Base-by-base conservation (phyloP, 2,329 filamentous ascomycete species). In the Sphaerulina musiva region DNA sequence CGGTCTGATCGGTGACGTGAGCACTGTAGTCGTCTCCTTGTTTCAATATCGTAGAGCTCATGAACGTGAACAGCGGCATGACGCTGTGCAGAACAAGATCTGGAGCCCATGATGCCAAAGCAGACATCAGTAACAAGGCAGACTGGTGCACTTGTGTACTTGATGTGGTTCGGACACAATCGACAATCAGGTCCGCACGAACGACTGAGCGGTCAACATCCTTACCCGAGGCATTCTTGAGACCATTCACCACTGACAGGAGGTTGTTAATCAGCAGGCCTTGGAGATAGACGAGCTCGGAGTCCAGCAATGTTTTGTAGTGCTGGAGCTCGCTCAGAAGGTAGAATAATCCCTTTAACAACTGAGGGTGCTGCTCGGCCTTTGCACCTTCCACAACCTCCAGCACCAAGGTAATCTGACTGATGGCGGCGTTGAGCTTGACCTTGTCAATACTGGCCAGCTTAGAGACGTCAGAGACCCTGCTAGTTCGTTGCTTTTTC, bases 51-150 rank as follows among this genome's bases (percentile, higher is more conserved):
- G 89, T 95, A 42, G 86, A 87, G 41, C 92, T 90, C 85, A 97
- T 96, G 69, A 97, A 96, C 0, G 93, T 97, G 73, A 98, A 98
- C 49, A 98, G 92, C 10, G 93, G 93, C 93, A 98, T 98, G 51
- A 98, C 89, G 63, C 90, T 96, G 72, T 98, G 92, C 54, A 98
- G 78, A 2, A 98, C 89, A 46, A 95, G 76, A 69, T 95, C 91
- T 0, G 95, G 93, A 0, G 89, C 89, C 62, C 91, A 87, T 39
- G 86, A 86, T 20, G 93, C 92, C 40, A 98, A 78, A 53, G 84
- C 86, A 23, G 92, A 90, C 54, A 97, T 88, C 26, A 98, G 77
- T 7, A 97, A 80, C 11, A 98, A 78, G 3, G 93, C 91, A 5
- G 86, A 84, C 67, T 95, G 96, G 68, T 97, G 95, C 6, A 98